Conservation (phyloP, 2,329 filamentous ascomycete genomes). For the Phoma herbarum region DNA sequence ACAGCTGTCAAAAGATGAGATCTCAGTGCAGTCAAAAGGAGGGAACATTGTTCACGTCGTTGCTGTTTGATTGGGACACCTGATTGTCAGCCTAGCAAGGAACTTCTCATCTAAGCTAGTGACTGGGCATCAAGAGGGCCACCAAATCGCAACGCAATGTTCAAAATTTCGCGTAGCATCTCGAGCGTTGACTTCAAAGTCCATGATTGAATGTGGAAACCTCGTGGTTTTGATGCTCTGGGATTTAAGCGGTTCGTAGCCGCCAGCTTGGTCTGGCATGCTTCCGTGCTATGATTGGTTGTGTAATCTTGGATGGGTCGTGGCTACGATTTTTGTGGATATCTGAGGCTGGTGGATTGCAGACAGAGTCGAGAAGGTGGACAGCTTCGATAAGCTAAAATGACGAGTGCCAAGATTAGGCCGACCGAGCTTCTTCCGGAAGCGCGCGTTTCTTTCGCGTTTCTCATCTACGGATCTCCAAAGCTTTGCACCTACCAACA, state of each 20-base stretch:
- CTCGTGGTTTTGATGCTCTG: not conserved
- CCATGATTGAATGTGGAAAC: not conserved
- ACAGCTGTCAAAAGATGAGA: not conserved
- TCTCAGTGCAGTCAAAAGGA: not conserved
- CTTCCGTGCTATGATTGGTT: not conserved
- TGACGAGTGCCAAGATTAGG: conserved; percentile 8
- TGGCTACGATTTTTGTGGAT: not conserved
- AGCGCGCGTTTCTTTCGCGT: not conserved
- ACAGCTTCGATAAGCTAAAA: not conserved
- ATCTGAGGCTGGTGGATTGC: conserved; percentile 1
- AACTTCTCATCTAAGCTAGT: too few species aligned
- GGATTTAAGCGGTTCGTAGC: not conserved
- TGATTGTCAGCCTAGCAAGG: not conserved
- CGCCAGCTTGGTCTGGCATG: not conserved
- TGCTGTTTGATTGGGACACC: not conserved
- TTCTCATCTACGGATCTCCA: not conserved
- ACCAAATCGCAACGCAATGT: not conserved
- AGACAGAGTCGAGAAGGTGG: not conserved
- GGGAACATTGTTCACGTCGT: not conserved
- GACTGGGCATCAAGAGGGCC: too few species aligned
- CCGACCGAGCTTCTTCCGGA: not conserved
- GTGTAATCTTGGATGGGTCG: not conserved
- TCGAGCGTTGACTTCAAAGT: not conserved
- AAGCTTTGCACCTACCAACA: not conserved
- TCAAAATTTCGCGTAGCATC: too few species aligned